Conservation (phyloP, 2,329 filamentous ascomycete genomes). For the Sporothrix luriei region DNA sequence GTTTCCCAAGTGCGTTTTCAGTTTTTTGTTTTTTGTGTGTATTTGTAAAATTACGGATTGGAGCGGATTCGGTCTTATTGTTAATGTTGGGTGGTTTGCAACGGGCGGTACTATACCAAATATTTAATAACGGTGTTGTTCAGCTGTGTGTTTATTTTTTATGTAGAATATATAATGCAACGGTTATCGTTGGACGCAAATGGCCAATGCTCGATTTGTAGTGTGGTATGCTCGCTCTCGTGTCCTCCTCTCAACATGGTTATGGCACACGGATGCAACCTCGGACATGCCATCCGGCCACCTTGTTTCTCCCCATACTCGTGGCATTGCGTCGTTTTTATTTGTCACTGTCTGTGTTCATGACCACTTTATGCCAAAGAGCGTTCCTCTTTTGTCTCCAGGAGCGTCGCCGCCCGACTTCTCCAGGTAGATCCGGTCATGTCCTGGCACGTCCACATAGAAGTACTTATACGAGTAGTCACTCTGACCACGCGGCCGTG, state of each 20-base stretch:
- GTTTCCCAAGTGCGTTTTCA: too few species aligned
- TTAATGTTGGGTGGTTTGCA: background rate
- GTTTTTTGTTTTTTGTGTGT: too few species aligned
- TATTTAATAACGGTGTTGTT: background rate
- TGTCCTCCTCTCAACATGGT: conserved; percentile 19
- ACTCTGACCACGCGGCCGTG: conserved; percentile 63
- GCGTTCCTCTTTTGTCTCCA: conserved; percentile 49
- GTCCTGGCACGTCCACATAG: conserved; percentile 75
- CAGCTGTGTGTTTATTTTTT: background rate
- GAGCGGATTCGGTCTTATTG: background rate
- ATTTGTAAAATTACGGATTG: background rate
- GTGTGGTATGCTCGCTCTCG: conserved; percentile 3
- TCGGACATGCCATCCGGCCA: background rate
- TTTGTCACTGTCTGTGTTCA: conserved; percentile 33
- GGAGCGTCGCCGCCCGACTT: conserved; percentile 46
- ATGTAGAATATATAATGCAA: conserved; percentile 25
- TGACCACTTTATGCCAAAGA: conserved; percentile 66
- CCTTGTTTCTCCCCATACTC: background rate
- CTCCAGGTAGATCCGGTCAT: conserved; percentile 66
- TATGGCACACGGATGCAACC: conserved; percentile 8
- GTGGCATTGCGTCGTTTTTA: background rate
- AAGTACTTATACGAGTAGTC: conserved; percentile 80
- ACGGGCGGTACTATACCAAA: background rate
- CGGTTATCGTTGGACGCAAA: background rate
- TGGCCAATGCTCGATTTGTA: background rate